Base-by-base conservation (phyloP, 73 alveolate genomes). In the Loxodes magnus region DNA sequence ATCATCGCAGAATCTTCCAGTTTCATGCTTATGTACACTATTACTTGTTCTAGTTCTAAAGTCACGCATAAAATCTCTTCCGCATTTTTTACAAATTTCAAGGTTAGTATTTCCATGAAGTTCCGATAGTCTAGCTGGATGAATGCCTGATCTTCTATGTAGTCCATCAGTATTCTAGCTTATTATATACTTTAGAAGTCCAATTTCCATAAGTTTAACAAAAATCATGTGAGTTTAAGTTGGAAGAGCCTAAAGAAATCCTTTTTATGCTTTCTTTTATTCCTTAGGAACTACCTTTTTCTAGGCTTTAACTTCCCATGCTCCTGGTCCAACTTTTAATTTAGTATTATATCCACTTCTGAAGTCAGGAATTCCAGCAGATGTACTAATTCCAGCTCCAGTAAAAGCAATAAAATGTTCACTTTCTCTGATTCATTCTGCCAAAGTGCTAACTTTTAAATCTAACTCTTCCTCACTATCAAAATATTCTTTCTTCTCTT, bases 321-420 rank as follows among this genome's bases (percentile, higher is more conserved):
- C 60, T 48, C 94, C 94, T 35, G 94, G 87, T 5, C 94, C 94
- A 4, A 88, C 75, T 22, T 46, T 52, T 2, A 81, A 51, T 2
- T 74, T 88, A 4, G 94, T 81, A 35, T 81, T 73, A 35, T 39
- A 35, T 43, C 96, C 82, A 43, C 89, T 46, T 64, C 97, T 62
- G 69, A 67, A 88, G 64, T 92, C 97, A n/a, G 98, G 91, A 35
- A 93, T 87, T 38, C 99, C 98, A 23, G 96, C 88, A 28, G 98
- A 35, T 34, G 98, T 77, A 27, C 87, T 43, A 38, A 85, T 80
- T 42, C 99, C 98, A 61, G 98, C 96, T 34, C 99, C 97, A 12
- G 97, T 79, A 43, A 88, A 74, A 52, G 90, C 89, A 34, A 67
- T 74, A 26, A 87, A 77, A 67, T 83, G 90, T 36, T 67, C 64